Evolutionary conservation across 2,329 filamentous ascomycete species (phyloP), one percentile per base, ranked within the genome.

Genomic region (Microcyclosporella mali): DNA sequence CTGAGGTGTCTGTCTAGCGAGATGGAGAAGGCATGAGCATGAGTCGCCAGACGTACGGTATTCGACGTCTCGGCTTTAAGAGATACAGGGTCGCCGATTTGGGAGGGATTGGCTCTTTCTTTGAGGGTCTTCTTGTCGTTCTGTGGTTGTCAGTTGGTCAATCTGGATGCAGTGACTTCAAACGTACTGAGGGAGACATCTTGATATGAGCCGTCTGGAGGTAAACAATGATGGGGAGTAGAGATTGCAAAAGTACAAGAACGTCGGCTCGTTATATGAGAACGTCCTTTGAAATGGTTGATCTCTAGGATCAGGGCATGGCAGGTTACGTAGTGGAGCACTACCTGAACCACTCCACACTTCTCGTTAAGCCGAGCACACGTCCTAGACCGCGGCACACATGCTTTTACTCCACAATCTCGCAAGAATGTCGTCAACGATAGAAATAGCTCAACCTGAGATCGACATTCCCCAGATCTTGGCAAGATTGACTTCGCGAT

Each of bases 31-130:
- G 28, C n/a, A n/a, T 29, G 28, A n/a, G n/a, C 8, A n/a, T 38
- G 4, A 11, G 4, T 11, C 9, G 28, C n/a, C n/a, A n/a, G 8
- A n/a, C 14, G 14, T 49, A 52, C 51, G 16, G 44, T 60, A 19
- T 60, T 50, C 9, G 55, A 56, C 7, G 61, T 64, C 46, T 66
- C 62, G 8, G 63, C 61, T 33, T 61, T 62, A 4, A 66, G 50
- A 1, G 56, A 61, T 7, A 64, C 59, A 4, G 62, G 62, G 41
- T 66, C 63, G 31, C 63, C 63, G 9, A 63, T 45, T 33, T 59
- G 57, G 14, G 51, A 50, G 1, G 56, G 58, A 40, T 64, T 64
- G 31, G 55, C 55, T 15, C 51, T 16, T 3, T 56, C 50, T 40
- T 57, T 57, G 32, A 56, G 44, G 12, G 42, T 50, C 34, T 55